phyloP scores from a whole-genome alignment of 2,329 filamentous ascomycete genomes.

The Phialophora macrospora region DNA sequence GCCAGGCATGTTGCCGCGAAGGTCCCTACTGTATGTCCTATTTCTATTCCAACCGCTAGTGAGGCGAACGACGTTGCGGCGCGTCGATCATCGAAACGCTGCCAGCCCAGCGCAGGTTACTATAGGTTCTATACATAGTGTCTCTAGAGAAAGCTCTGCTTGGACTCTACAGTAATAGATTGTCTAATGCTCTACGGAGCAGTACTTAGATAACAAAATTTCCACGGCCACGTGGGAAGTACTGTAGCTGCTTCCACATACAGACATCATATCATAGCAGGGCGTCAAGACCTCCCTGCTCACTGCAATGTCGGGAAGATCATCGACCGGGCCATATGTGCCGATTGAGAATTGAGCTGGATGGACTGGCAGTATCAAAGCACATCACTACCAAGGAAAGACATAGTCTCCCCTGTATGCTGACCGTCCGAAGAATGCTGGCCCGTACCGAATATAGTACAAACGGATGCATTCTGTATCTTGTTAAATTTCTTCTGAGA shows the following conservation, averaged over 20 bases:
- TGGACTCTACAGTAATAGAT: too few relatives aligned
- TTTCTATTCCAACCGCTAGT: not conserved
- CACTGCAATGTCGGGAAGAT: not conserved
- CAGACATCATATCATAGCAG: not conserved
- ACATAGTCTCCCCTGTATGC: not conserved
- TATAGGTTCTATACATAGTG: not conserved
- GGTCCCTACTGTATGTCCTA: not conserved
- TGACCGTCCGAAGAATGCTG: not conserved
- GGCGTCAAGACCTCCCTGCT: not conserved
- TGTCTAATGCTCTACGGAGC: too few relatives aligned
- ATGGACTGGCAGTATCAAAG: not conserved
- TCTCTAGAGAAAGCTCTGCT: not conserved
- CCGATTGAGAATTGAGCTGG: not conserved
- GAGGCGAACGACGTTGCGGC: not conserved
- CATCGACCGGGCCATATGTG: not conserved
- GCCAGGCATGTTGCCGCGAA: not conserved
- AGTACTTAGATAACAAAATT: too few relatives aligned
- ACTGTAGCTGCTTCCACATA: not conserved
- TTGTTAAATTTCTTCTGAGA: conserved; percentile 56
- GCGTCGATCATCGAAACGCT: not conserved
- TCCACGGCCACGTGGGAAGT: too few relatives aligned
- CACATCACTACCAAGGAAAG: not conserved
- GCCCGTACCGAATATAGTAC: not conserved
- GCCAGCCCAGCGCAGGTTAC: too few relatives aligned
- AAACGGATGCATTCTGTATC: not conserved